phyloP scores from a whole-genome alignment of 306 rosid genomes.

The apple (Malus domestica) region ASM211411v1 NC_041791.1:2277001-2277500 shows the following conservation, averaged over 20 bases:
- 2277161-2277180: background rate
- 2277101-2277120: conserved; percentile 23
- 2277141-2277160: background rate
- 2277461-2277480: background rate
- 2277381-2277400: background rate
- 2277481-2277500: conserved; percentile 17
- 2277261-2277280: background rate
- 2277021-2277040: conserved; percentile 1
- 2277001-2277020: conserved; percentile 18
- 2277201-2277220: conserved; percentile 14
- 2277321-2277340: too few relatives aligned
- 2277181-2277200: conserved; percentile 1
- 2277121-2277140: background rate
- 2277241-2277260: background rate
- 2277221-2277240: background rate
- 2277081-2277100: conserved; percentile 15
- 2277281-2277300: background rate
- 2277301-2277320: background rate
- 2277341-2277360: too few relatives aligned
- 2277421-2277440: background rate
- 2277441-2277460: background rate
- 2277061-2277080: conserved; percentile 16
- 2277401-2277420: background rate
- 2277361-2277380: too few relatives aligned
- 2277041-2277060: conserved; percentile 9